Conservation (phyloP, 345 rosid genomes). For the Acer campestre region DNA sequence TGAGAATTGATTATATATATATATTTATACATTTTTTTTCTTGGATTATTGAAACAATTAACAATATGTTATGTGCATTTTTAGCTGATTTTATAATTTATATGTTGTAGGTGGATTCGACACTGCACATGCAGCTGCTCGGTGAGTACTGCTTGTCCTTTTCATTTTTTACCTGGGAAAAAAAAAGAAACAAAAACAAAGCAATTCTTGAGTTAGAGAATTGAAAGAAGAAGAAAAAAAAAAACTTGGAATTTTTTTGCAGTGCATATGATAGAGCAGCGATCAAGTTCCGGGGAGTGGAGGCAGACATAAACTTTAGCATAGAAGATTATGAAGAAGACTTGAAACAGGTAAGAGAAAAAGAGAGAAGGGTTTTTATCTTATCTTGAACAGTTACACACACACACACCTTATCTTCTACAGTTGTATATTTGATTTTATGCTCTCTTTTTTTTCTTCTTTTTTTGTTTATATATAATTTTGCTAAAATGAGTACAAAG, state of each 20-base stretch:
- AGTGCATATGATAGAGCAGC: conserved; percentile 99
- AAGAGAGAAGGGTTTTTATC: conserved; percentile 11
- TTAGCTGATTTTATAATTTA: conserved; percentile 15
- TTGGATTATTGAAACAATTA: conserved; percentile 22
- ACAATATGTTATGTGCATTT: conserved; percentile 15
- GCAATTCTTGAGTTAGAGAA: neutral
- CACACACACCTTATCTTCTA: conserved; percentile 34
- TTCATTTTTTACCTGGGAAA: neutral
- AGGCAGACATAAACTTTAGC: conserved; percentile 91
- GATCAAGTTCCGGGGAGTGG: conserved; percentile 88
- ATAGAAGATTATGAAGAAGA: conserved; percentile 85
- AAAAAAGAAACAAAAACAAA: neutral
- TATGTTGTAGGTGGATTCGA: conserved; percentile 87
- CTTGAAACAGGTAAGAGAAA: conserved; percentile 73
- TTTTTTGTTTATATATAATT: conserved; percentile 11
- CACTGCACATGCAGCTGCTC: conserved; percentile 99
- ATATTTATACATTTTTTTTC: conserved; percentile 5
- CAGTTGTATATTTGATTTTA: conserved; percentile 17
- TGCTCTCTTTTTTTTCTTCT: too few species aligned
- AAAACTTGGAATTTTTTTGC: conserved; percentile 17
- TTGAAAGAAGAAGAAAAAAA: neutral
- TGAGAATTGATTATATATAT: conserved; percentile 30
- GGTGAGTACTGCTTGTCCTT: conserved; percentile 43
- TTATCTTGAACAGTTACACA: conserved; percentile 38
- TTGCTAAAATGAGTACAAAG: conserved; percentile 10